phyloP scores from a whole-genome alignment of 768 basidiomycete species.

The Naganishia friedmannii region DNA sequence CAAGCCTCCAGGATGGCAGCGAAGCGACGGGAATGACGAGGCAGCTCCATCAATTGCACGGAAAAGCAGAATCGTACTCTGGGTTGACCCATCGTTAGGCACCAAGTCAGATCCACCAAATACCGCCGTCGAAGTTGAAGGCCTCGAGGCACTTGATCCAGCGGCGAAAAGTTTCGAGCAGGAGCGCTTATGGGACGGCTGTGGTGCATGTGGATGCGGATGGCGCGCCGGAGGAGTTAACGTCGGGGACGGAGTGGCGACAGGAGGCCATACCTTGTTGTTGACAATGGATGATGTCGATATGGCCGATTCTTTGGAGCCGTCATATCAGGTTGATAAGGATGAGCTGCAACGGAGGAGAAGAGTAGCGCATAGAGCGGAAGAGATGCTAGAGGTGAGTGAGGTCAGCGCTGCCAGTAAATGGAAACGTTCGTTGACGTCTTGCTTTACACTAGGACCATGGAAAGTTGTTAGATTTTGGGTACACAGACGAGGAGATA shows the following conservation, averaged over 20 bases:
- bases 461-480: slow-evolving; percentile 73
- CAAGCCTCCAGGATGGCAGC: slow-evolving; percentile 58
- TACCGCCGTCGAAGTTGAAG: slow-evolving; percentile 64
- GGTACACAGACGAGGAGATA: slow-evolving; percentile 69
- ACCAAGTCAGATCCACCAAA: slow-evolving; percentile 66
- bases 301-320: slow-evolving; percentile 64
- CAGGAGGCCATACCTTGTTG: slow-evolving; percentile 32
- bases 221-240: slow-evolving; percentile 35
- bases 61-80: slow-evolving; percentile 60
- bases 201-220: slow-evolving; percentile 48
- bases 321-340: slow-evolving; percentile 64
- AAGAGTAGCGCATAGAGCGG: slow-evolving; percentile 72
- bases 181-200: slow-evolving; percentile 43
- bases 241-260: slow-evolving; percentile 29
- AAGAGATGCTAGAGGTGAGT: slow-evolving; percentile 74
- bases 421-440: not conserved
- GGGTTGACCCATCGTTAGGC: slow-evolving; percentile 69
- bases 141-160: slow-evolving; percentile 62
- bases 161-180: slow-evolving; percentile 62
- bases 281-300: slow-evolving; percentile 34
- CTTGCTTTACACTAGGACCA: slow-evolving; percentile 60
- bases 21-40: not conserved
- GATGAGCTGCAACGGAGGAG: slow-evolving; percentile 63
- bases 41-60: slow-evolving; percentile 54
- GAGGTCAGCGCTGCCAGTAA: too few relatives aligned